A percentile compares a stretch with the other conserved stretches of the same genome.
Evolutionary conservation across 2,329 filamentous ascomycete species (phyloP).

Genomic region (Xylaria sp.): DNA sequence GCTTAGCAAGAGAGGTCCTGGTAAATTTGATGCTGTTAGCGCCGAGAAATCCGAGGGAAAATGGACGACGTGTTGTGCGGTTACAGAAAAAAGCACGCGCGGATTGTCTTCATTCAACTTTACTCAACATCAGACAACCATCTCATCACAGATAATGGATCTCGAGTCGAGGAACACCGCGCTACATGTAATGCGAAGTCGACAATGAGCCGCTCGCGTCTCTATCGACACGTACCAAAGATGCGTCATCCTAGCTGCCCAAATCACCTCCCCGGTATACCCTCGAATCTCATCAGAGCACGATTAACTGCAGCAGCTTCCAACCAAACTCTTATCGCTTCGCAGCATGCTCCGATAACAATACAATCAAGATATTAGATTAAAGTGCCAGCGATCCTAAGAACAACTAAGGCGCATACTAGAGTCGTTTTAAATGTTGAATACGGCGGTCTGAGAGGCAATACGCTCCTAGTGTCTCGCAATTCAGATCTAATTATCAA

Average conservation of each 20-base stretch:
- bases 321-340: conserved; percentile 91
- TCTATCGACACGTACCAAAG: conserved; percentile 79
- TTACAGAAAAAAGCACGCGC: too few species aligned
- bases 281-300: conserved; percentile 81
- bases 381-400: conserved; percentile 92
- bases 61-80: too few species aligned
- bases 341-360: conserved; percentile 90
- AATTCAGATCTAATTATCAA: too few species aligned
- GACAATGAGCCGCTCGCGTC: conserved; percentile 82
- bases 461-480: too few species aligned
- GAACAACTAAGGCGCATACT: conserved; percentile 91
- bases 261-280: conserved; percentile 80
- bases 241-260: conserved; percentile 87
- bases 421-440: conserved; percentile 88
- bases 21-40: too few species aligned
- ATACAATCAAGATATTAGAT: conserved; percentile 96
- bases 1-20: too few species aligned
- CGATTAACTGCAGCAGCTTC: conserved; percentile 89
- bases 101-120: background rate
- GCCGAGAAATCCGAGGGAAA: too few species aligned
- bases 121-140: conserved; percentile 8
- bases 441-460: conserved; percentile 84
- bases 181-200: conserved; percentile 83
- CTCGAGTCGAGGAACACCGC: conserved; percentile 79
- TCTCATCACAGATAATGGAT: conserved; percentile 79